Base-by-base conservation (phyloP, 106 monocot species). In the Dendrobium officinale region DNA sequence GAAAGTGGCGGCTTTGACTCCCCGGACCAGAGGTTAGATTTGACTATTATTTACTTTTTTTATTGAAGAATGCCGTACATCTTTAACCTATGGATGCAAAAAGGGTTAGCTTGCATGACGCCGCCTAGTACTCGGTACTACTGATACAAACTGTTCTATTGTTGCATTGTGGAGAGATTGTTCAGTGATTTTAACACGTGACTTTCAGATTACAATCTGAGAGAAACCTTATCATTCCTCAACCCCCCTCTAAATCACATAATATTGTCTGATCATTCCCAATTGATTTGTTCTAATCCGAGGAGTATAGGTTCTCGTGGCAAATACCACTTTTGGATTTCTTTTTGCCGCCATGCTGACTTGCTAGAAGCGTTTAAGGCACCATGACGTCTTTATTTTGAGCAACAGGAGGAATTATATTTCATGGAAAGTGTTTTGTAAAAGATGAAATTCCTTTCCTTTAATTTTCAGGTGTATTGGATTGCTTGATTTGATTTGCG, bases 1-100 rank as follows among this genome's bases (percentile, higher is more conserved):
- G 84, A 80, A 24, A 31, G 77, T 40, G 80, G 40, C 13, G 58
- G 75, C 61, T 90, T 78, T 29, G 89, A 86, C 43, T 64, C 80
- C 20, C 13, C 61, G 67, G 81, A 90, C 22, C 79, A 89, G 33
- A 88, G 83, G 90, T 81, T 42, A 16, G 24, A 19, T 41, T n/a
- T 20, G 42, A 76, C 11, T 49, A 4, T 51, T 76, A 26, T 76
- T 4, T 49, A 0, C 27, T 47, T 26, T 13, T 44, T 76, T 15
- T 76, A 19, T 74, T 20, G 43, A 20, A 19, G 4, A n/a, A 42
- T 74, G 41, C 29, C n/a, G 74, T 42, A 9, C 4, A 43, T 37
- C 42, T 20, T 43, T 44, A 43, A 74, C 74, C 74, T 11, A 15
- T n/a, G 44, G 20, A 19, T 44, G 20, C 44, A 44, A 74, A 74